Conservation (phyloP, 495 filamentous ascomycete species). For the Penicillium psychrofluorescens region DNA sequence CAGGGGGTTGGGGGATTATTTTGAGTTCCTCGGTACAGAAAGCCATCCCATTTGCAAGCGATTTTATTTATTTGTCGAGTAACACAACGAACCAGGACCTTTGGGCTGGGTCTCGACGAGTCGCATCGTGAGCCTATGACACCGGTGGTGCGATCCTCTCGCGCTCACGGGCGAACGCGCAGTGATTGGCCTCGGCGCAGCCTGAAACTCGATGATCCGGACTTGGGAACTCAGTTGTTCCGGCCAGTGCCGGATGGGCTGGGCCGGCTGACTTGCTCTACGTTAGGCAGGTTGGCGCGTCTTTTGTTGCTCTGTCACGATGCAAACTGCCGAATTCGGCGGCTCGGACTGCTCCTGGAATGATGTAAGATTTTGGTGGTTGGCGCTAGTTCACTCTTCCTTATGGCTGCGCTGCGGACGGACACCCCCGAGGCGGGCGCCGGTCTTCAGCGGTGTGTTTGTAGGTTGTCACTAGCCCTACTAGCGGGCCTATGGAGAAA, state of each 20-base stretch:
- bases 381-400: too few species aligned
- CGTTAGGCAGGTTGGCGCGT: slow-evolving; percentile 6
- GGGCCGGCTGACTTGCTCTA: not conserved
- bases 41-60: too few species aligned
- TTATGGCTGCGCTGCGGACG: too few species aligned
- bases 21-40: too few species aligned
- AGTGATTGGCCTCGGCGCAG: slow-evolving; percentile 12
- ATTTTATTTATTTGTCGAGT: too few species aligned
- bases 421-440: too few species aligned
- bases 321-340: too few species aligned
- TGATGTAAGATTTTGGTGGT: too few species aligned
- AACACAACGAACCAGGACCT: slow-evolving; percentile 5
- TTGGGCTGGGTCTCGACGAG: slow-evolving; percentile 7
- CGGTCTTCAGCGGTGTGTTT: too few species aligned
- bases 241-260: slow-evolving; percentile 15
- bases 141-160: slow-evolving; percentile 22
- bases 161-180: not conserved
- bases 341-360: too few species aligned
- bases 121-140: slow-evolving; percentile 13
- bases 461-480: not conserved
- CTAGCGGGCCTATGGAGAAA: not conserved
- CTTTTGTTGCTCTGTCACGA: not conserved
- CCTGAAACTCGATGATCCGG: slow-evolving; percentile 26
- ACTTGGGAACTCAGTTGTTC: slow-evolving; percentile 18
- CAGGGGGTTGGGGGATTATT: too few species aligned